These are phyloP conservation scores for Ceratobasidium sp. DNA, from an alignment of 1,284 basidiomycete species.

Conservation along the genomic window DNA sequence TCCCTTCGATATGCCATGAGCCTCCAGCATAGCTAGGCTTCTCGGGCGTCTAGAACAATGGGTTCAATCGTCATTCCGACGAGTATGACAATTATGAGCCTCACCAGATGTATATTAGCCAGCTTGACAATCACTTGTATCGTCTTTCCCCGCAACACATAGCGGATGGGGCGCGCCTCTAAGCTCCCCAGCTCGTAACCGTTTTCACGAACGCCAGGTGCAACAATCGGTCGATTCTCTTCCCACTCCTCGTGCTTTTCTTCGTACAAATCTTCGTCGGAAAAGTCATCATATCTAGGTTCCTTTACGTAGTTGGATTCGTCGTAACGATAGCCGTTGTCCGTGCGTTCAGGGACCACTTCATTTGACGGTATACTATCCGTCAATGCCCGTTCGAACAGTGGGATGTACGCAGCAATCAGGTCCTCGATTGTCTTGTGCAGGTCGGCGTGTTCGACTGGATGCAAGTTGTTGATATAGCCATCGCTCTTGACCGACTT, in stretches of 20 bases:
- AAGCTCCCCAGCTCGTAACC: too few species aligned
- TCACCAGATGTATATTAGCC: slow-evolving; percentile 11
- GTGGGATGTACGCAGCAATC: too few species aligned
- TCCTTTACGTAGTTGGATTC: background rate
- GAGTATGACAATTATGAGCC: background rate
- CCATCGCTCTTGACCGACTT: slow-evolving; percentile 39
- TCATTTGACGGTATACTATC: too few species aligned
- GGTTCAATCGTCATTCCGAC: background rate
- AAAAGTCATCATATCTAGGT: background rate
- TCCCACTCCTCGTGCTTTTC: slow-evolving; percentile 33
- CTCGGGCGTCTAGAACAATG: slow-evolving; percentile 4
- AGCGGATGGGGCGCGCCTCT: too few species aligned
- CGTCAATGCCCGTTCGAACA: too few species aligned
- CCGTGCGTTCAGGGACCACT: background rate
- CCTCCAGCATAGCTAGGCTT: background rate
- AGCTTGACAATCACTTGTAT: too few species aligned
- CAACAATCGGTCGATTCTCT: slow-evolving; percentile 26
- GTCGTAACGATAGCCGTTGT: background rate
- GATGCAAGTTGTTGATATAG: slow-evolving; percentile 53
- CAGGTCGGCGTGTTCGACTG: too few species aligned
- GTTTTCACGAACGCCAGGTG: background rate
- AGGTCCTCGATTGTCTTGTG: too few species aligned
- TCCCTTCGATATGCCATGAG: too few species aligned
- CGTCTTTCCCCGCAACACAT: too few species aligned
- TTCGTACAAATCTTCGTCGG: slow-evolving; percentile 5